These are phyloP conservation scores for Diaporthe australafricana DNA, from an alignment of 2,329 filamentous ascomycete species.

Conservation along the genomic window DNA sequence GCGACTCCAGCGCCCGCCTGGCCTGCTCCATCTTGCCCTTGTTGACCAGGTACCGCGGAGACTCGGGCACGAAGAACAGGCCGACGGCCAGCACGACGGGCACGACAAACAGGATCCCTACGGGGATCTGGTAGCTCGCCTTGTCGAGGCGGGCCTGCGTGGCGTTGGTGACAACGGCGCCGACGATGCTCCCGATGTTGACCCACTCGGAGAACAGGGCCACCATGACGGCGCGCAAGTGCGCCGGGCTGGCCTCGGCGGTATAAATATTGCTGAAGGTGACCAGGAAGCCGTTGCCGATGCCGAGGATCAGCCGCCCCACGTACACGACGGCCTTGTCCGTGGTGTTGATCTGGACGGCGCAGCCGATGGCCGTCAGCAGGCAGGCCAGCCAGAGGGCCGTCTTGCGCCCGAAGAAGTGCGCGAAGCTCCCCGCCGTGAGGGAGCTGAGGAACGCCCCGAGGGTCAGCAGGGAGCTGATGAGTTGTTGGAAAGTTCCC, in stretches of 20 bases:
- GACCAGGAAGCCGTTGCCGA: slow-evolving; percentile 57
- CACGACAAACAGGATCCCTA: slow-evolving; percentile 58
- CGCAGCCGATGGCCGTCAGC: slow-evolving; percentile 55
- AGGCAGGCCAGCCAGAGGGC: slow-evolving; percentile 61
- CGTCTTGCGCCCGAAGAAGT: slow-evolving; percentile 57
- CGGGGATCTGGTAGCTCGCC: slow-evolving; percentile 59
- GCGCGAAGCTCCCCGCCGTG: slow-evolving; percentile 58
- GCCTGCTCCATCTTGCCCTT: slow-evolving; percentile 44
- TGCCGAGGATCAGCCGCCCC: slow-evolving; percentile 57
- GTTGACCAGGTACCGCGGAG: slow-evolving; percentile 56
- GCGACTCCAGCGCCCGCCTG: slow-evolving; percentile 43
- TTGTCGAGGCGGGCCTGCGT: slow-evolving; percentile 52
- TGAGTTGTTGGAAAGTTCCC: slow-evolving; percentile 63
- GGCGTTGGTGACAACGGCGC: slow-evolving; percentile 56
- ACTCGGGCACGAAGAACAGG: slow-evolving; percentile 59
- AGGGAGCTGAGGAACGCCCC: slow-evolving; percentile 63
- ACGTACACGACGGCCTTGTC: slow-evolving; percentile 55
- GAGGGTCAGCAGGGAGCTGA: slow-evolving; percentile 62
- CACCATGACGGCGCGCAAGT: slow-evolving; percentile 60
- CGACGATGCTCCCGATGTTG: slow-evolving; percentile 59
- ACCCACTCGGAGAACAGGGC: slow-evolving; percentile 62
- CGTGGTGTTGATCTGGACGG: slow-evolving; percentile 57
- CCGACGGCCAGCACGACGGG: slow-evolving; percentile 57
- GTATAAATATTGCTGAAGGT: slow-evolving; percentile 61
- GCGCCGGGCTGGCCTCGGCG: slow-evolving; percentile 59